Evolutionary conservation across 306 rosid species (phyloP).

Genomic region (Arachis hypogaea): DNA sequence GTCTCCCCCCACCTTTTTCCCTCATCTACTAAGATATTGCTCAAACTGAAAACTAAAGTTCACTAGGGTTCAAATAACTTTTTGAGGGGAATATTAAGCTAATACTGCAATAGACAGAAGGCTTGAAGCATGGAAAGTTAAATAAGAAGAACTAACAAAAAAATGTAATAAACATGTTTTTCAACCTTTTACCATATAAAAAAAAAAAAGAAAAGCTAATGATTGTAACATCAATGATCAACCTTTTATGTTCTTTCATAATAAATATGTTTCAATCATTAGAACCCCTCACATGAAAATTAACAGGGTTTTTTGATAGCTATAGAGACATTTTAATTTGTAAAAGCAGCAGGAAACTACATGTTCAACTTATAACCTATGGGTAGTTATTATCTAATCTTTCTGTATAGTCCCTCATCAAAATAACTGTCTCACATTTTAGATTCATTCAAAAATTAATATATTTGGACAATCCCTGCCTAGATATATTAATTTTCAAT

Average conservation of each 20-base stretch:
- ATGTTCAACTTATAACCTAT: conserved; percentile 2
- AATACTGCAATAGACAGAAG: conserved; percentile 1
- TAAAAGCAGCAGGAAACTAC: not conserved
- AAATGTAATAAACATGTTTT: no score
- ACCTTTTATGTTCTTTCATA: not conserved
- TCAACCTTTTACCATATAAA: not conserved
- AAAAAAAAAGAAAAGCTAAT: not conserved
- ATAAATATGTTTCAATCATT: conserved; percentile 26
- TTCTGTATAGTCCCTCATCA: not conserved
- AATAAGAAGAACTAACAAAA: not conserved
- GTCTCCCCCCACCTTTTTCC: not conserved
- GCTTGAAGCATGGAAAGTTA: conserved; percentile 20
- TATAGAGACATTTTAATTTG: conserved; percentile 24
- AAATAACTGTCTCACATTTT: no score
- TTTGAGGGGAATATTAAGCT: conserved; percentile 16
- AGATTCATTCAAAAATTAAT: no score
- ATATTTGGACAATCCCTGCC: no score
- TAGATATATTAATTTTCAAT: no score
- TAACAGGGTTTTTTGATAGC: conserved; percentile 6
- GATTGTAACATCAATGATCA: not conserved
- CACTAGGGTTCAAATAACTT: conserved; percentile 10
- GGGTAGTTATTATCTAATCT: conserved; percentile 7
- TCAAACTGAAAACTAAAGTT: conserved; percentile 11
- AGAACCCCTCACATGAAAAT: conserved; percentile 4
- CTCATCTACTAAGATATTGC: conserved; percentile 1